Percentiles rank a stretch among this genome's conserved stretches.
These are phyloP conservation scores for Aspergillus indologenus DNA, from an alignment of 495 filamentous ascomycete species.

Conservation along the genomic window DNA sequence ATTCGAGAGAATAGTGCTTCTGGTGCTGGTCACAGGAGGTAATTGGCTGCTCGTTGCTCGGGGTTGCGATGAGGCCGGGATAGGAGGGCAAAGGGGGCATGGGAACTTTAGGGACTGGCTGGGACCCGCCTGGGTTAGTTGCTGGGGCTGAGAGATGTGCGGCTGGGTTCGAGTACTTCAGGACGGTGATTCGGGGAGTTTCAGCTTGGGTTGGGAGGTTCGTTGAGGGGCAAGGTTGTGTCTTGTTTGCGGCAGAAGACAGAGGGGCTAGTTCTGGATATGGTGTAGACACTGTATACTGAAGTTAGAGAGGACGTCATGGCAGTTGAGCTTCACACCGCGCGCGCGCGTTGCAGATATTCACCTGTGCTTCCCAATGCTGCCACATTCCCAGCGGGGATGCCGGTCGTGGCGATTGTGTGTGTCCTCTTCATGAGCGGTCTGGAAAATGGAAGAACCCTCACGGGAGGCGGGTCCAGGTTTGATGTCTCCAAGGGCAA, in stretches of 20 bases:
- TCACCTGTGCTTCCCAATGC: not conserved
- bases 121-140: not conserved
- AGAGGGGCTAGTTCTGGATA: not conserved
- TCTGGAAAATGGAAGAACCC: constrained; percentile 43
- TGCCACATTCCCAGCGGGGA: not conserved
- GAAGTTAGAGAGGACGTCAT: no score
- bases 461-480: constrained; percentile 44
- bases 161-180: not conserved
- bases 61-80: not conserved
- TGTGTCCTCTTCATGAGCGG: constrained; percentile 21
- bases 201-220: not conserved
- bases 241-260: not conserved
- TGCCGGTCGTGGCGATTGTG: not conserved
- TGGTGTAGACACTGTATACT: no score
- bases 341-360: no score
- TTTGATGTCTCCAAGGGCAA: constrained; percentile 24
- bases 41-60: no score
- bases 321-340: no score
- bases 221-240: not conserved
- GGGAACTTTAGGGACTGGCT: not conserved
- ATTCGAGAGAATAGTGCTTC: no score
- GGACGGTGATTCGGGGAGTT: not conserved
- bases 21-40: no score
- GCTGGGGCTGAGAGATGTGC: not conserved
- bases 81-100: no score